phyloP scores from a whole-genome alignment of 768 basidiomycete species.

The Lanmaoa rubissima region DNA sequence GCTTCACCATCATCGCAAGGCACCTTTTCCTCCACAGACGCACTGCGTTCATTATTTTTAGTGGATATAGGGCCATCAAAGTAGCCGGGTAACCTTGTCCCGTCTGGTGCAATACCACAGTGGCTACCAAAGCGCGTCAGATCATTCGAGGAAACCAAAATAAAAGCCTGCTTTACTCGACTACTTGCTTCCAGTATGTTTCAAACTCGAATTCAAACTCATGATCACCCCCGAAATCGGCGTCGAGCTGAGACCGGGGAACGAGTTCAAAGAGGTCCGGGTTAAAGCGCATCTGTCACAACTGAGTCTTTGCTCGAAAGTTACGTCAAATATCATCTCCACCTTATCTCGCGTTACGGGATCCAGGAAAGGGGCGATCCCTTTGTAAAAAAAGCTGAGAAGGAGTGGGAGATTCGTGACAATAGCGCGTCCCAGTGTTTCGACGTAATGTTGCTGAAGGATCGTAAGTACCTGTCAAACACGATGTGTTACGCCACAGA shows the following conservation, averaged over 20 bases:
- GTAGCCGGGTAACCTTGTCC: constrained; percentile 41
- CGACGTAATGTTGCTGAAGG: constrained; percentile 86
- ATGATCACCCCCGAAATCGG: constrained; percentile 78
- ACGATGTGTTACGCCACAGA: background rate
- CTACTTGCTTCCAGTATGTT: constrained; percentile 77
- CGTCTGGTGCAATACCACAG: constrained; percentile 56
- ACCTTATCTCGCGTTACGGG: constrained; percentile 89
- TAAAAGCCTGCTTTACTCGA: constrained; percentile 46
- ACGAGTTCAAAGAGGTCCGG: constrained; percentile 77
- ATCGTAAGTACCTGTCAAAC: constrained; percentile 62
- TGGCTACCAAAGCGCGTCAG: constrained; percentile 37
- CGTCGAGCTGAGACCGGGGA: constrained; percentile 71
- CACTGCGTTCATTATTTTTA: background rate
- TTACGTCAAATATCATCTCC: background rate
- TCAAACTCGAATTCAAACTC: constrained; percentile 71
- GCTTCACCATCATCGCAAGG: background rate
- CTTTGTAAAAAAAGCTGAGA: constrained; percentile 76
- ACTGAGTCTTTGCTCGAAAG: background rate
- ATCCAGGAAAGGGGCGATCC: constrained; percentile 83
- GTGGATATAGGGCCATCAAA: constrained; percentile 24
- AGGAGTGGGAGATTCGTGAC: constrained; percentile 79
- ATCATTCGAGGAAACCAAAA: background rate
- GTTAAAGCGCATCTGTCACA: constrained; percentile 78
- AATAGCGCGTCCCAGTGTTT: constrained; percentile 81
- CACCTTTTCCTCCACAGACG: background rate